Conservation (phyloP, 371 early-diverging fungal genomes). For the Chytridium lagenaria region DNA sequence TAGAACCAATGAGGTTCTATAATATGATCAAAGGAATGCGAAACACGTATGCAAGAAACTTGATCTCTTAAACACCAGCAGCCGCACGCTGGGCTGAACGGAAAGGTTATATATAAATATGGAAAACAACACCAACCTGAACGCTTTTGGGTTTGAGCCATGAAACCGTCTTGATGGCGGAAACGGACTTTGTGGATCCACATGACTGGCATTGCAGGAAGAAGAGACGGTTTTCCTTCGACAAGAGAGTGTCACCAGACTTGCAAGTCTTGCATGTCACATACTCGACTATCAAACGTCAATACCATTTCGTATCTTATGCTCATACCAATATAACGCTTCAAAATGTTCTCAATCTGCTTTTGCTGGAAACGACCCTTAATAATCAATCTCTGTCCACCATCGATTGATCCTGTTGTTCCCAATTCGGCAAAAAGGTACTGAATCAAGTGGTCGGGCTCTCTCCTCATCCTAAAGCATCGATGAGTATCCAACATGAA, state of each 20-base stretch:
- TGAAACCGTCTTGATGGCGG: conserved; percentile 99
- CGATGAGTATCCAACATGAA: background rate
- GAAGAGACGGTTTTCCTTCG: conserved; percentile 97
- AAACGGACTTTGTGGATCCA: conserved; percentile 95
- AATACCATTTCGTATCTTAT: too few relatives aligned
- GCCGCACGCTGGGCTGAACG: conserved; percentile 12
- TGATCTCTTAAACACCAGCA: conserved; percentile 10
- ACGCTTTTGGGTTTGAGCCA: conserved; percentile 70
- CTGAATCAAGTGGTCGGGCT: conserved; percentile 96
- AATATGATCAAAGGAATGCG: too few relatives aligned
- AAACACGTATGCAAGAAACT: too few relatives aligned
- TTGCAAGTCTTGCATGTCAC: conserved; percentile 99
- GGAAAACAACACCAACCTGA: conserved; percentile 29
- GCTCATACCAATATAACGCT: conserved; percentile 93
- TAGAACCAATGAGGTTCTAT: too few relatives aligned
- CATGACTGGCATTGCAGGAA: conserved; percentile 99
- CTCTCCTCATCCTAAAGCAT: conserved; percentile 80
- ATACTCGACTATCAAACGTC: conserved; percentile 97
- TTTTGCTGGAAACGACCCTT: conserved; percentile 99
- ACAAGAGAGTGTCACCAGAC: conserved; percentile 93
- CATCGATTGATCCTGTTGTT: conserved; percentile 97
- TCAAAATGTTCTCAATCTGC: conserved; percentile 98
- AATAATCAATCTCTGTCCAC: conserved; percentile 91
- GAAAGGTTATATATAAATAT: too few relatives aligned
- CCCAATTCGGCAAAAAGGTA: conserved; percentile 99